Conservation (phyloP, 768 basidiomycete genomes). For the Pleurotus ostreatus region DNA sequence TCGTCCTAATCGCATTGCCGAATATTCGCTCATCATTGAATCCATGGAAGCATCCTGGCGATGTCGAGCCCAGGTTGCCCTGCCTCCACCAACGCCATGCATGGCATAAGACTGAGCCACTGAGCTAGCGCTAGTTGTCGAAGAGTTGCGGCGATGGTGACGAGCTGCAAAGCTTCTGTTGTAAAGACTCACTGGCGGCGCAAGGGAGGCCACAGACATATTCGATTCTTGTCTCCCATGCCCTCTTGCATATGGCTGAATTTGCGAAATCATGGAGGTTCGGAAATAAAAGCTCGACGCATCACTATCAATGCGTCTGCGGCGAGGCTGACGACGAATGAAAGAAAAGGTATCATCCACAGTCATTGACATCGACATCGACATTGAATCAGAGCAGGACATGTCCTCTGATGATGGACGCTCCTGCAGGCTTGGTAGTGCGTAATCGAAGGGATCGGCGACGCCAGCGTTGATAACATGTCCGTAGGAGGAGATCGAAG, state of each 20-base stretch:
- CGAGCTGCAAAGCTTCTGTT: constrained; percentile 52
- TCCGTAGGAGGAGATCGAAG: constrained; percentile 79
- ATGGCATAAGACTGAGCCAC: constrained; percentile 51
- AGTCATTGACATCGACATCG: constrained; percentile 52
- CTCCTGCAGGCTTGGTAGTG: constrained; percentile 45
- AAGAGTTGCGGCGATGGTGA: constrained; percentile 51
- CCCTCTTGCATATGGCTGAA: constrained; percentile 34
- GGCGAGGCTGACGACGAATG: constrained; percentile 32
- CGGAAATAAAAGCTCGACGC: constrained; percentile 76
- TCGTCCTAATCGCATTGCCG: constrained; percentile 52
- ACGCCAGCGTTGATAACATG: constrained; percentile 58
- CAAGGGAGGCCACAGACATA: constrained; percentile 46
- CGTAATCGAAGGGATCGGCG: constrained; percentile 74
- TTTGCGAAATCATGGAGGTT: constrained; percentile 26
- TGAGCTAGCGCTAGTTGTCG: constrained; percentile 54
- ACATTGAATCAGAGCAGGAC: constrained; percentile 21
- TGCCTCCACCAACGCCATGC: constrained; percentile 49
- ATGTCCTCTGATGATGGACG: constrained; percentile 59
- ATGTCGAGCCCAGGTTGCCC: constrained; percentile 59
- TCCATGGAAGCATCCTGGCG: constrained; percentile 56
- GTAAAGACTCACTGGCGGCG: constrained; percentile 69
- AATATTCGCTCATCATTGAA: constrained; percentile 63
- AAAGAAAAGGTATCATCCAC: constrained; percentile 78
- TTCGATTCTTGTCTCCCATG: constrained; percentile 65
- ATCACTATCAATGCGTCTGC: constrained; percentile 67